These are phyloP conservation scores for Solanum arcanum DNA, from an alignment of 257 asterid genomes.

Conservation along the genomic window DNA sequence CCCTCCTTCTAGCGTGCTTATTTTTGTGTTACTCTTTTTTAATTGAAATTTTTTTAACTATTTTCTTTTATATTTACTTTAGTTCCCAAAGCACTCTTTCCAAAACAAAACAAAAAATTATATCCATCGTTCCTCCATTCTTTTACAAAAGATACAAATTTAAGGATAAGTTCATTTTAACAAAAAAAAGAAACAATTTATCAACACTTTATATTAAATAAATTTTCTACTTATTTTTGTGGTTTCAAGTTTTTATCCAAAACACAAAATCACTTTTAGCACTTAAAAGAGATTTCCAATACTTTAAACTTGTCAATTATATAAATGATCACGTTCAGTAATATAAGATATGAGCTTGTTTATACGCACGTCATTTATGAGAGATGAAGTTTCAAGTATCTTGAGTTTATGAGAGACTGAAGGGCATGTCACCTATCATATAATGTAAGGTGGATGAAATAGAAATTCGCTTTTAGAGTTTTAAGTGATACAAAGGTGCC, in stretches of 20 bases:
- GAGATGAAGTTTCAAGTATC: not conserved
- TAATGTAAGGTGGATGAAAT: not conserved
- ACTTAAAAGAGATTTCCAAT: not conserved
- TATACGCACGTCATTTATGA: not conserved
- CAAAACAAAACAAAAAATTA: no score
- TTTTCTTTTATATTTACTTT: no score
- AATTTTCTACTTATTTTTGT: not conserved
- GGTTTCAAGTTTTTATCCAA: not conserved
- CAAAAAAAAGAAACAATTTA: not conserved
- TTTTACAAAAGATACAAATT: no score
- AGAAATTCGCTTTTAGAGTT: not conserved
- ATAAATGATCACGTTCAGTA: not conserved
- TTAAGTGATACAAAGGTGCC: not conserved
- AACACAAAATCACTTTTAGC: not conserved
- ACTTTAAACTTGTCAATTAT: not conserved
- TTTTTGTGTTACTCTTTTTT: not conserved
- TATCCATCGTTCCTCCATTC: not conserved
- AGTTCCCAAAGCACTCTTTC: no score
- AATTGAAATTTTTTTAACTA: no score
- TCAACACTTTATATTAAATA: not conserved
- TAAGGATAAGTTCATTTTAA: not conserved
- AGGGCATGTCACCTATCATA: not conserved
- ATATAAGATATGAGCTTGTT: no score
- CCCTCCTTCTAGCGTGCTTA: constrained; percentile 44
- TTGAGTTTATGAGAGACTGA: no score